Evolutionary conservation across 257 asterid genomes (phyloP), one percentile per base, ranked within the genome.

Genomic region (Plantago ovata): DNA sequence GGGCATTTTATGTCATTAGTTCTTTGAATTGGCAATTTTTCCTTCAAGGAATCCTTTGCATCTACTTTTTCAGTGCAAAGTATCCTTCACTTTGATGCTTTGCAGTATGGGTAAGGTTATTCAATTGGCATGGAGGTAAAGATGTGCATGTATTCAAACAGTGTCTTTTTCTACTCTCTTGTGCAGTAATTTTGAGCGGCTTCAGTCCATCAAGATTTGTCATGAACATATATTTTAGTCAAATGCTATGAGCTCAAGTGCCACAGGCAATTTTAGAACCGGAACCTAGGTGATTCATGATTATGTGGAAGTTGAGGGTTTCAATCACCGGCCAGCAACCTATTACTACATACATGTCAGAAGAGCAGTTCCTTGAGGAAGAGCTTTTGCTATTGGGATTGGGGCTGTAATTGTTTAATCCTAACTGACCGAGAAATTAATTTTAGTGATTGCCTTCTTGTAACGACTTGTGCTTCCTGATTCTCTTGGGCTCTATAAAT

Each of bases 171-270:
- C 2, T 32, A 18, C 44, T 38, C 56, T 23, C 42, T 58, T 74
- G 48, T 84, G 83, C 87, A 92, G 98, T 89, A 61, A 81, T 77
- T 57, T 77, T 93, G 76, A 75, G 81, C 53, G 97, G 98, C 60
- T 93, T 85, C 89, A 93, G 79, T 72, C 98, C 98, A 9, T 93
- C 97, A 7, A 89, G 97, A 82, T 81, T 85, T 64, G 66, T 84
- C 76, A 80, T 93, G 95, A 93, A 82, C 76, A 72, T 89, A 70
- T 89, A 89, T 72, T 93, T 93, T 68, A 86, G 97, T 58, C 82
- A 48, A 67, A 56, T 69, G 78, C 62, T 75, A 40, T 86, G 24
- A 68, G 75, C 72, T 63, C 73, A 61, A 32, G 36, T 66, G 49
- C 56, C 69, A 58, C 60, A 52, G 59, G 50, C 64, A 53, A 60